Evolutionary conservation across 805 yeast genomes (phyloP), one percentile per base, ranked within the genome.

Genomic region (Saturnispora gosingensis): DNA sequence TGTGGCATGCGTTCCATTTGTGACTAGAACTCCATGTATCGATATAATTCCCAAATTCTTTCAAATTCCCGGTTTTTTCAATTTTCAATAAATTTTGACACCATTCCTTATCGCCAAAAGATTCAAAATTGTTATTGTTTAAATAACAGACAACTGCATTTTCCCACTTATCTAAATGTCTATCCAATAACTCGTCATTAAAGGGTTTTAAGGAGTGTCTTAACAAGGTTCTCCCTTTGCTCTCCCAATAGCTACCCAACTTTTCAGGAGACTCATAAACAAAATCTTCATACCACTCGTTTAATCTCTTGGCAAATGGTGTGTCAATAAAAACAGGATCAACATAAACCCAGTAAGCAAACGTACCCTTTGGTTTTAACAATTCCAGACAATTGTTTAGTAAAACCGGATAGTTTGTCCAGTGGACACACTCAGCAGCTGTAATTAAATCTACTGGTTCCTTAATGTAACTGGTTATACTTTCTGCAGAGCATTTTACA

Each of bases 401-500:
- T 67, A 60, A 61, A 25, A 43, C 54, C 11, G 32, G 59, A 24
- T 55, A 59, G 57, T 58, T 64, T 52, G 87, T 77, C 96, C 96
- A 89, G 66, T 89, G 97, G n/a, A 77, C 80, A 53, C 89, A 84
- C 62, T 89, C 89, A 0, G 90, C 95, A n/a, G 83, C 85, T 2
- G 88, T 76, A 13, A 88, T 71, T 58, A 88, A 54, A 61, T 85
- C 95, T 7, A 81, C 60, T 1, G 34, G 53, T 22, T 59, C 56
- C 5, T 61, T 50, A 3, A 52, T 34, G 15, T 58, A 55, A 20
- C 60, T 39, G 18, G 62, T 42, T 30, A 56, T 50, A 42, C 64
- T 68, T 28, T 67, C 65, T 13, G 61, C 35, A 30, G 56, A 8
- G 55, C 53, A 30, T 46, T 47, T 35, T 50, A 49, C 24, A 10